These are phyloP conservation scores for Hypomyces perniciosus DNA, from an alignment of 2,329 filamentous ascomycete species.

Conservation along the genomic window DNA sequence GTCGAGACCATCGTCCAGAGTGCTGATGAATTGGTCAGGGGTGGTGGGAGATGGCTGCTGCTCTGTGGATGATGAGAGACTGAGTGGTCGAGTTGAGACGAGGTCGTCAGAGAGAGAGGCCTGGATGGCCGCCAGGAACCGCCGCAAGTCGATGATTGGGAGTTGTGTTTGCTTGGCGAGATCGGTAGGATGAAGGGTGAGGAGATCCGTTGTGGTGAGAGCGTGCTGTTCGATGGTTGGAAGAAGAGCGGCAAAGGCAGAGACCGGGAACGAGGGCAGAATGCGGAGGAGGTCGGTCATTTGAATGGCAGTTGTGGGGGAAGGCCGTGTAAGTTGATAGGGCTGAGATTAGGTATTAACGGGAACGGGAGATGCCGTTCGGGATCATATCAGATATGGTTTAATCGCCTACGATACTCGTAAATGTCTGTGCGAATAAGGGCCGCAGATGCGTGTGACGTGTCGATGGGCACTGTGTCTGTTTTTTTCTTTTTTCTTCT, in stretches of 20 bases:
- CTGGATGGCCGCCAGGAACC: slow-evolving; percentile 62
- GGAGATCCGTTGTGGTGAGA: slow-evolving; percentile 75
- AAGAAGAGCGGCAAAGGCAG: slow-evolving; percentile 67
- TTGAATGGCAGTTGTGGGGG: slow-evolving; percentile 18
- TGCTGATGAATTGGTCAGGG: slow-evolving; percentile 58
- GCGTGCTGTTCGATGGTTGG: slow-evolving; percentile 72
- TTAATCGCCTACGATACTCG: too few relatives aligned
- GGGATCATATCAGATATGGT: neutral
- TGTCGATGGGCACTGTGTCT: too few relatives aligned
- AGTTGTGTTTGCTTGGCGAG: slow-evolving; percentile 81
- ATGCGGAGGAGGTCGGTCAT: slow-evolving; percentile 86
- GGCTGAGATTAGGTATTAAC: neutral
- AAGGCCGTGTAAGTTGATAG: slow-evolving; percentile 12
- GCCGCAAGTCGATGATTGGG: slow-evolving; percentile 72
- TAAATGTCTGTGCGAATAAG: too few relatives aligned
- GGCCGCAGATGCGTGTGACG: too few relatives aligned
- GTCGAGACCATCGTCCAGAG: slow-evolving; percentile 70
- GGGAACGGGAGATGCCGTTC: neutral
- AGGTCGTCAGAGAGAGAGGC: slow-evolving; percentile 60
- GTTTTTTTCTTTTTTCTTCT: too few relatives aligned
- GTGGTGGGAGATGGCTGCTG: slow-evolving; percentile 27
- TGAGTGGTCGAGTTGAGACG: slow-evolving; percentile 23
- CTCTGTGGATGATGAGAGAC: neutral
- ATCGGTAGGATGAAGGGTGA: slow-evolving; percentile 75
- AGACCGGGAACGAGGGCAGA: slow-evolving; percentile 71